Percentiles rank a stretch among this genome's conserved stretches.
These are phyloP conservation scores for Candolleomyces eurysporus DNA, from an alignment of 768 basidiomycete species.

Conservation along the genomic window DNA sequence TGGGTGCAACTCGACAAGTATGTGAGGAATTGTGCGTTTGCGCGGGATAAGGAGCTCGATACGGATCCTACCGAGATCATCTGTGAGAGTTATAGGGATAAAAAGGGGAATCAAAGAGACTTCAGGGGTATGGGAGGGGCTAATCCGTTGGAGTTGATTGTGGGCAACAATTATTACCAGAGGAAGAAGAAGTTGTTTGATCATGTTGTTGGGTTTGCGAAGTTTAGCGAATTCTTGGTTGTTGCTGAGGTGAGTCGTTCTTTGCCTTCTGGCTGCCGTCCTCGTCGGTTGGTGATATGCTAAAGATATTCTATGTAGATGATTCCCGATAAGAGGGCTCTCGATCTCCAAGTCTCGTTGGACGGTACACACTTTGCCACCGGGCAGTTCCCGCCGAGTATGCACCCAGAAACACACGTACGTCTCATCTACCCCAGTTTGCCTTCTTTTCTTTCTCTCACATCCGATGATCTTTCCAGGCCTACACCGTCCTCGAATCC, in stretches of 20 bases:
- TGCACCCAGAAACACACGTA: constrained; percentile 90
- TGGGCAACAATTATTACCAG: constrained; percentile 70
- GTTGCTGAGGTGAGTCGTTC: constrained; percentile 80
- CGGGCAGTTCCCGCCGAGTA: constrained; percentile 86
- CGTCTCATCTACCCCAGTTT: constrained; percentile 21
- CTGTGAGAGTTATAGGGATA: constrained; percentile 85
- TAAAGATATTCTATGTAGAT: constrained; percentile 33
- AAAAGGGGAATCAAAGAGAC: constrained; percentile 71
- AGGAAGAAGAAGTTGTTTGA: constrained; percentile 79
- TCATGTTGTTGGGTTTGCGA: constrained; percentile 90
- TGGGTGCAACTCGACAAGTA: constrained; percentile 85
- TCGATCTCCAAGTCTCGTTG: constrained; percentile 89
- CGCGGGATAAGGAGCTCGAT: constrained; percentile 71
- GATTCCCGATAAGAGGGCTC: constrained; percentile 48
- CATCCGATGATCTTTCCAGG: constrained; percentile 38
- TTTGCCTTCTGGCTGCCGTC: background rate
- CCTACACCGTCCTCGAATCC: constrained; percentile 94
- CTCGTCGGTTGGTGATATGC: background rate
- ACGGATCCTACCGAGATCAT: constrained; percentile 87
- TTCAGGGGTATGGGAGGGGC: constrained; percentile 34
- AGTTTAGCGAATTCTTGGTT: constrained; percentile 94
- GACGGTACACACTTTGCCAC: constrained; percentile 84
- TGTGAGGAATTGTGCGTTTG: constrained; percentile 91
- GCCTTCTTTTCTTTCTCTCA: background rate
- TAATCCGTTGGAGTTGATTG: constrained; percentile 77